A percentile compares a stretch with the other conserved stretches of the same genome.
Evolutionary conservation across 768 basidiomycete genomes (phyloP).

Genomic region (Leccinum subgranulosum): DNA sequence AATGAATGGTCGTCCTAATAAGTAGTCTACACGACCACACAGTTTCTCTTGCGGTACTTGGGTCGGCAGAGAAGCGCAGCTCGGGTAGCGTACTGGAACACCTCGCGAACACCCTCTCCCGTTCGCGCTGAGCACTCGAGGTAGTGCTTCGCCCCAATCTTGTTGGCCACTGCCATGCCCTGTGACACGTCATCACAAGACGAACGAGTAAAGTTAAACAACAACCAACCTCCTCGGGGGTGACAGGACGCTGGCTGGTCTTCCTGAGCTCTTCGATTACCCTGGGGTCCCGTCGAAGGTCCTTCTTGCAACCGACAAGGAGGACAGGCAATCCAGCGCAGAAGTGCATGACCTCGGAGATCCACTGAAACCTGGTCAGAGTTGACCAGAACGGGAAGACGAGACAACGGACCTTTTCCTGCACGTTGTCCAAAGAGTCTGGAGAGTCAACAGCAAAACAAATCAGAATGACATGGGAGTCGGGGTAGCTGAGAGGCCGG

Average conservation of each 20-base stretch:
- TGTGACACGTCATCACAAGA: conserved; percentile 30
- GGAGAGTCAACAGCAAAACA: conserved; percentile 98
- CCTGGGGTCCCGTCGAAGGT: conserved; percentile 88
- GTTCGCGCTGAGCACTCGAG: conserved; percentile 97
- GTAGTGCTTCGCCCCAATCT: conserved; percentile 96
- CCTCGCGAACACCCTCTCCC: conserved; percentile 95
- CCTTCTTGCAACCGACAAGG: conserved; percentile 99
- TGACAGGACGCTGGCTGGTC: conserved; percentile 93
- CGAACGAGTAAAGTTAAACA: not conserved
- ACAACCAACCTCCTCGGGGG: conserved; percentile 77
- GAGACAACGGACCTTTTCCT: conserved; percentile 82
- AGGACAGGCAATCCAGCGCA: conserved; percentile 93
- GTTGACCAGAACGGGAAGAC: conserved; percentile 3
- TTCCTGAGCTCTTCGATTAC: conserved; percentile 93
- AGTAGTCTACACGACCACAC: conserved; percentile 43
- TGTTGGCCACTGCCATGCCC: conserved; percentile 93
- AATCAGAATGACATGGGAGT: conserved; percentile 99
- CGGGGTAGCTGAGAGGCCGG: conserved; percentile 95
- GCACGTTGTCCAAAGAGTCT: conserved; percentile 98
- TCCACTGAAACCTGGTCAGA: conserved; percentile 64
- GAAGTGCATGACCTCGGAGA: conserved; percentile 98
- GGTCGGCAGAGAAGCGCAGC: conserved; percentile 74
- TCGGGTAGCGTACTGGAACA: conserved; percentile 97
- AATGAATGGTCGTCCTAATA: conserved; percentile 14
- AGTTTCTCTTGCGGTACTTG: conserved; percentile 43